These are phyloP conservation scores for Purpureocillium lavendulum DNA, from an alignment of 2,329 filamentous ascomycete genomes.

Conservation along the genomic window DNA sequence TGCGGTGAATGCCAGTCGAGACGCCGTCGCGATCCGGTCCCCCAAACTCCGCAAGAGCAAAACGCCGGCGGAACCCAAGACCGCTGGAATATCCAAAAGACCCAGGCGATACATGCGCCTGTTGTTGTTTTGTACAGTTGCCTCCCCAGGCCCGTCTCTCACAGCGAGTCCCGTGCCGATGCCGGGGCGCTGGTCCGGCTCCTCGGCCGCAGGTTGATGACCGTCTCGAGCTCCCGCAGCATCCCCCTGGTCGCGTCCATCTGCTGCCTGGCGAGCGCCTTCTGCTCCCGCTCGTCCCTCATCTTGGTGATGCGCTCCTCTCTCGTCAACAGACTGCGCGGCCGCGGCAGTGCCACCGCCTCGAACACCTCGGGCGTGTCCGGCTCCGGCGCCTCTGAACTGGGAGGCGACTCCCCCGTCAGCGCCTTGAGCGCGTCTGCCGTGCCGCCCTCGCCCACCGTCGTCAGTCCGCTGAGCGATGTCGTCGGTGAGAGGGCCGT, in stretches of 20 bases:
- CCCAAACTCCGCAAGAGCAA: too few species aligned
- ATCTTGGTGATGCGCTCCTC: constrained; percentile 85
- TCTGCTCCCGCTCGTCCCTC: constrained; percentile 74
- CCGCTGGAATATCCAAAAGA: constrained; percentile 1
- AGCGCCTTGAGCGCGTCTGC: constrained; percentile 65
- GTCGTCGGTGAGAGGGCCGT: constrained; percentile 48
- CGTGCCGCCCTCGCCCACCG: constrained; percentile 44
- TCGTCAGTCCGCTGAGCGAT: constrained; percentile 60
- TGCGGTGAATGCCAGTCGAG: not conserved
- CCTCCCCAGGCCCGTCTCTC: too few species aligned
- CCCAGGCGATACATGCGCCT: constrained; percentile 4
- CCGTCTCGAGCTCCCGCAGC: constrained; percentile 84
- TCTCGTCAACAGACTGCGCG: constrained; percentile 63
- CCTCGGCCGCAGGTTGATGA: constrained; percentile 55
- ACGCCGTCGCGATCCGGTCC: not conserved
- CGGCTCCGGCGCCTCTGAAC: constrained; percentile 46
- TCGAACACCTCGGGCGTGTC: constrained; percentile 82
- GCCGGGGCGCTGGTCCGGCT: constrained; percentile 27
- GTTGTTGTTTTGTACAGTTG: constrained; percentile 1
- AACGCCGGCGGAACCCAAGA: too few species aligned
- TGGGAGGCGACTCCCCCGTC: constrained; percentile 58
- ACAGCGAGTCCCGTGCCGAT: constrained; percentile 29
- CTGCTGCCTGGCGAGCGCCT: constrained; percentile 63
- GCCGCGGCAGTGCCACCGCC: constrained; percentile 67
- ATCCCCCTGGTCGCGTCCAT: constrained; percentile 79